Percentiles rank a stretch among this genome's conserved stretches.
phyloP scores from a whole-genome alignment of 225 moss, liverwort and hornwort species.

The Pseudoscleropodium purum region DNA sequence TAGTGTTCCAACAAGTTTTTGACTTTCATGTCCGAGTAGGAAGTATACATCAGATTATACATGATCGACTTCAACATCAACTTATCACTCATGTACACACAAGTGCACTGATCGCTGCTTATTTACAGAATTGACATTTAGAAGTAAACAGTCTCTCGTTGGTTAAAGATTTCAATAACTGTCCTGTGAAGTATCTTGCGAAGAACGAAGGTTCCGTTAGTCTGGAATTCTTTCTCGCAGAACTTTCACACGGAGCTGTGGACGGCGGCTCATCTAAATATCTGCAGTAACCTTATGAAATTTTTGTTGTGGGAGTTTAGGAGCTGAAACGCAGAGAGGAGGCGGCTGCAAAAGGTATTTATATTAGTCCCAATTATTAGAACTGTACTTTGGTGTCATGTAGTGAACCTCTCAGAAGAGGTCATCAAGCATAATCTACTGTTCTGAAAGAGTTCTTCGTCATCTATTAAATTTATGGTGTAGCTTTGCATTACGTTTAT shows the following conservation, averaged over 20 bases:
- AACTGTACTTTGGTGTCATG: background rate
- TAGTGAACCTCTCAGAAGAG: background rate
- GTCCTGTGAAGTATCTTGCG: background rate
- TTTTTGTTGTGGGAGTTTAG: conserved; percentile 27
- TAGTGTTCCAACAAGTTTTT: background rate
- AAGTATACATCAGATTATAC: background rate
- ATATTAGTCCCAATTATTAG: background rate
- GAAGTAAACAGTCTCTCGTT: background rate
- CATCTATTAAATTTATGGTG: background rate
- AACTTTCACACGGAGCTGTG: background rate
- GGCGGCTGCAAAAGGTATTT: conserved; percentile 81
- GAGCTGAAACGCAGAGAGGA: conserved; percentile 95
- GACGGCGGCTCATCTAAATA: background rate
- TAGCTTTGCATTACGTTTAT: background rate
- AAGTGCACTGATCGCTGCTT: background rate
- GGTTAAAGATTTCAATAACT: background rate
- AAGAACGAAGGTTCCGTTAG: background rate
- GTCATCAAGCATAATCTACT: background rate
- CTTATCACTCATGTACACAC: background rate
- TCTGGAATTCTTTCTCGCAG: background rate
- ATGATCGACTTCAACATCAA: background rate
- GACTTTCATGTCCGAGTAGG: background rate
- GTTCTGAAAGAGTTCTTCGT: background rate
- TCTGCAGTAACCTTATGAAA: background rate
- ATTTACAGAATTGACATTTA: background rate